Percentiles rank a stretch among this genome's conserved stretches.
Evolutionary conservation across 2,329 filamentous ascomycete genomes (phyloP).

Genomic region (Emergomyces orientalis): DNA sequence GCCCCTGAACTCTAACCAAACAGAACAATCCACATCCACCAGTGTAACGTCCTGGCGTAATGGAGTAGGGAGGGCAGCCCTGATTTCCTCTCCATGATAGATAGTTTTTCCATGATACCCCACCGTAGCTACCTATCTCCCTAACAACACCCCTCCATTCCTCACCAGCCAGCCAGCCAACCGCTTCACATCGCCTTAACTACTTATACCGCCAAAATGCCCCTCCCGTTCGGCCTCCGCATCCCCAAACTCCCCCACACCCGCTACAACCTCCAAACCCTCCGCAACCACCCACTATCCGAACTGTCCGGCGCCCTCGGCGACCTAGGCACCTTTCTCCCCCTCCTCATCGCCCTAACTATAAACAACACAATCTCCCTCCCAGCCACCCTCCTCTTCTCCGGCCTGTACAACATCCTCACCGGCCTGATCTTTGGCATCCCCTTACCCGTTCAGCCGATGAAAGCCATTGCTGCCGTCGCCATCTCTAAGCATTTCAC

Average conservation of each 20-base stretch:
- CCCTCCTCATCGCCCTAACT: conserved; percentile 78
- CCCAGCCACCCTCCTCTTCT: conserved; percentile 76
- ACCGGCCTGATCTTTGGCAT: conserved; percentile 80
- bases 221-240: neutral
- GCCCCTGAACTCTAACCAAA: no score
- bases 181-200: neutral
- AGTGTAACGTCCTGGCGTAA: no score
- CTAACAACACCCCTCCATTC: neutral
- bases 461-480: conserved; percentile 83
- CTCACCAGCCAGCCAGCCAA: neutral
- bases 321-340: conserved; percentile 81
- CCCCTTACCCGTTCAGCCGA: conserved; percentile 81
- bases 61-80: no score
- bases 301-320: conserved; percentile 86
- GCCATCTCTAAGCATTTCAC: conserved; percentile 64
- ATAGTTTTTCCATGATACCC: no score
- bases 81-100: no score
- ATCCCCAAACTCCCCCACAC: conserved; percentile 18
- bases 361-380: conserved; percentile 70
- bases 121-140: neutral
- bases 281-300: conserved; percentile 52
- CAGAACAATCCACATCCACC: no score
- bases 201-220: neutral
- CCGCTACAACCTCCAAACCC: conserved; percentile 37
- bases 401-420: conserved; percentile 74